Evolutionary conservation across 805 yeast species (phyloP), one percentile per base, ranked within the genome.

Genomic region (Metschnikowia lochheadii): DNA sequence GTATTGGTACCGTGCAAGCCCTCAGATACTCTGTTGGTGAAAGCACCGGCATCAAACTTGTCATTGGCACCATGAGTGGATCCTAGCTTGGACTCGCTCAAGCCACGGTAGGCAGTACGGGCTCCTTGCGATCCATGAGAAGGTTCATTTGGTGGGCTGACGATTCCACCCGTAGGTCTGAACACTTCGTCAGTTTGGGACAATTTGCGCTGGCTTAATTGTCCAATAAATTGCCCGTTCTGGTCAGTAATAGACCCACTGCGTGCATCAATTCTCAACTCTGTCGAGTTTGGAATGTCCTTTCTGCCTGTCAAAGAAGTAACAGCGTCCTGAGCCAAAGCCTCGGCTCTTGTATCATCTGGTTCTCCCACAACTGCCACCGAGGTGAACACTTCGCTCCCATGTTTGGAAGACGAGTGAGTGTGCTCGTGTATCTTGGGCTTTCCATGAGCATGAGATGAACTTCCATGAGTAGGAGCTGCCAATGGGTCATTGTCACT

Each of bases 281-380:
- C 67, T 49, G 59, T 57, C 23, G 60, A 61, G 13, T 52, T 48
- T 34, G 66, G 51, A 1, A 61, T 46, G 32, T 60, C 63, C 10
- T 66, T 64, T 17, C 60, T 56, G 14, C 57, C 54, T 44, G 62
- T 59, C 40, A 69, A 58, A 29, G 53, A 46, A 3, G 47, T 50
- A 8, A 68, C 68, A 3, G 69, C 68, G 23, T 53, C 54, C 23
- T 56, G 49, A 32, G 74, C 73, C 48, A 68, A 54, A 8, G 37
- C 23, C 13, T 63, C 60, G 2, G 75, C 72, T 17, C 61, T 56
- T 4, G 49, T 49, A 26, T 59, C 57, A 50, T 62, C 64, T 17
- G 50, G 55, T 31, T 58, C 61, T 17, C 70, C 72, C 49, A 59
- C 60, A 18, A 70, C 72, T 10, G 66, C 63, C 5, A 69, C 73